These are phyloP conservation scores for Phialocephala subalpina DNA, from an alignment of 2,329 filamentous ascomycete species.

Conservation along the genomic window DNA sequence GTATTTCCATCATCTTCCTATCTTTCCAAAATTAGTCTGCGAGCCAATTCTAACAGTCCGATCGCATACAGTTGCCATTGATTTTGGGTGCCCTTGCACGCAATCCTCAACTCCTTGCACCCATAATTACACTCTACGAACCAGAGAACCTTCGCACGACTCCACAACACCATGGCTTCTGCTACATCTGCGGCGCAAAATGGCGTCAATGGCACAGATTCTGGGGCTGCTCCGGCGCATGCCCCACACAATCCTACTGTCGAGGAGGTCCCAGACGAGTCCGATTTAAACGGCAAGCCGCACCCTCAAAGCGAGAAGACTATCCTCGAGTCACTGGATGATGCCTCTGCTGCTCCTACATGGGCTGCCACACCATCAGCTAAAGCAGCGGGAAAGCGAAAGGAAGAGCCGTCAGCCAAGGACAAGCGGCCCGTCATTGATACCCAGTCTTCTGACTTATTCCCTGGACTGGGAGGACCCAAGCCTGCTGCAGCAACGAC, in stretches of 20 bases:
- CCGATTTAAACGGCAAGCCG: slow-evolving; percentile 69
- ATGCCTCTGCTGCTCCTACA: slow-evolving; percentile 54
- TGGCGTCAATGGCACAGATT: slow-evolving; percentile 34
- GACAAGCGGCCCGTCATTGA: slow-evolving; percentile 64
- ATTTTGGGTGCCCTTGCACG: slow-evolving; percentile 2
- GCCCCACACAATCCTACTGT: slow-evolving; percentile 69
- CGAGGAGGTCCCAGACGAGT: slow-evolving; percentile 84
- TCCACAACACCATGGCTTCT: slow-evolving; percentile 38
- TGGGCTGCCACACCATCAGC: slow-evolving; percentile 61
- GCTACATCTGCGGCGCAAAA: slow-evolving; percentile 30
- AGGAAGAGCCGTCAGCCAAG: slow-evolving; percentile 56
- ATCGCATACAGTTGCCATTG: slow-evolving; percentile 17
- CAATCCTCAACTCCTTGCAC: slow-evolving; percentile 16
- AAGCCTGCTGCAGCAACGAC: slow-evolving; percentile 61
- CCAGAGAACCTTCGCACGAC: neutral
- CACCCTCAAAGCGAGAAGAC: slow-evolving; percentile 42
- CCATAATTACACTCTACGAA: slow-evolving; percentile 1
- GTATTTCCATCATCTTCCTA: neutral
- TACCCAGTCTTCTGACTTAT: slow-evolving; percentile 87
- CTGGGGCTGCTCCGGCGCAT: slow-evolving; percentile 50
- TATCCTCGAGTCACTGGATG: slow-evolving; percentile 45
- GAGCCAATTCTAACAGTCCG: slow-evolving; percentile 12
- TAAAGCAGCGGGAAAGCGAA: slow-evolving; percentile 75
- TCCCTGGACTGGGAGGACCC: slow-evolving; percentile 85
- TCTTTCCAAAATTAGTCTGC: neutral